phyloP scores from a whole-genome alignment of 441 rosid species.

The Cnidoscolus chayamansa region DNA sequence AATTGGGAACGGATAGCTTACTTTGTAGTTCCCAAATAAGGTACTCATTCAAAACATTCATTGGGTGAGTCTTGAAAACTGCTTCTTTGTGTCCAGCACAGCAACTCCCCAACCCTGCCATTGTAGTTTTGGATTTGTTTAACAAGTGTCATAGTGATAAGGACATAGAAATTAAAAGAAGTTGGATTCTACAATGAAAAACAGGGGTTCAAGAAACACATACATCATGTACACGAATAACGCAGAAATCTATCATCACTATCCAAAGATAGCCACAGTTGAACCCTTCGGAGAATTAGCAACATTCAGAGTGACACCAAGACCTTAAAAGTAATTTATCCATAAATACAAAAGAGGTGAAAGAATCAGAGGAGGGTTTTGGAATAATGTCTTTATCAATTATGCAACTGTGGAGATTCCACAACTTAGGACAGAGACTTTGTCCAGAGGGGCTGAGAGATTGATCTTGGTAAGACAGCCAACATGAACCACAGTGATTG shows the following conservation, averaged over 20 bases:
- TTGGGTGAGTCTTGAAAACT: slow-evolving; percentile 42
- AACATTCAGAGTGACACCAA: slow-evolving; percentile 34
- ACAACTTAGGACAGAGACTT: slow-evolving; percentile 54
- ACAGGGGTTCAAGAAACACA: background rate
- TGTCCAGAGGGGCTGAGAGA: slow-evolving; percentile 53
- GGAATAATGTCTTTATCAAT: background rate
- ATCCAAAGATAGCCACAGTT: slow-evolving; percentile 30
- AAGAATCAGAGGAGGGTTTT: background rate
- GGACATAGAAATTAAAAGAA: background rate
- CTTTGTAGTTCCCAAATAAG: slow-evolving; percentile 47
- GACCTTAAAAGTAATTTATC: slow-evolving; percentile 12
- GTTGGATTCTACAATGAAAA: background rate
- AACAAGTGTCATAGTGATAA: background rate
- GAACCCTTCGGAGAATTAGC: slow-evolving; percentile 29
- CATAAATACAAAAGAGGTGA: background rate
- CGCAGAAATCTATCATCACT: slow-evolving; percentile 29
- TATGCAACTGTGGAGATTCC: slow-evolving; percentile 58
- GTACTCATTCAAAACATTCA: slow-evolving; percentile 38
- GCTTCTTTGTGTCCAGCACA: slow-evolving; percentile 40
- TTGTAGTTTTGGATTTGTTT: background rate
- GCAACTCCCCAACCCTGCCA: slow-evolving; percentile 47
- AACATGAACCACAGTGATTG: slow-evolving; percentile 43
- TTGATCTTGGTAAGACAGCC: slow-evolving; percentile 56
- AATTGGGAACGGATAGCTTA: background rate
- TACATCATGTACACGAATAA: slow-evolving; percentile 42